Conservation (phyloP, 2,329 filamentous ascomycete species). For the Botrytis squamosa region DNA sequence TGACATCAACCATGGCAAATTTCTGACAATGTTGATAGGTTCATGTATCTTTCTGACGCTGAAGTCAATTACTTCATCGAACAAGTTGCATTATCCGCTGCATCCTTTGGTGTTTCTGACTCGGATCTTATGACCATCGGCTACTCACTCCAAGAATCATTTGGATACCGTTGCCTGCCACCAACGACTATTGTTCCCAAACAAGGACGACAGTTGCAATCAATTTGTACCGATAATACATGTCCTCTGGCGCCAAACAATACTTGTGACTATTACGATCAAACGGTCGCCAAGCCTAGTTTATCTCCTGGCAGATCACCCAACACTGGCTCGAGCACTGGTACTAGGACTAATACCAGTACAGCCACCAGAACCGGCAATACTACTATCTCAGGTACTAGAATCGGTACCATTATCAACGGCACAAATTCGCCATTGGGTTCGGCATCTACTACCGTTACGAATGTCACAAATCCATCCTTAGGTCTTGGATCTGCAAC, state of each 20-base stretch:
- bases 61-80: constrained; percentile 59
- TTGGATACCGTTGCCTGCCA: constrained; percentile 53
- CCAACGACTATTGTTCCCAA: constrained; percentile 46
- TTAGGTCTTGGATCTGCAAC: too few relatives aligned
- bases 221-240: constrained; percentile 53
- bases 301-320: neutral
- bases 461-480: too few relatives aligned
- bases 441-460: too few relatives aligned
- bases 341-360: neutral
- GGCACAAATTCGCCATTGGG: too few relatives aligned
- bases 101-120: constrained; percentile 57
- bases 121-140: constrained; percentile 52
- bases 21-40: constrained; percentile 36
- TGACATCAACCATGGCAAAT: neutral
- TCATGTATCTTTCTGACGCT: constrained; percentile 54
- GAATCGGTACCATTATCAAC: rapidly evolving
- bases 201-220: constrained; percentile 50
- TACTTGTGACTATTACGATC: constrained; percentile 48
- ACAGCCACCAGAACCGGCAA: neutral
- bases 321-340: neutral
- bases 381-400: neutral
- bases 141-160: constrained; percentile 49
- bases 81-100: constrained; percentile 56
- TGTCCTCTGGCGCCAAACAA: constrained; percentile 50
- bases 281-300: constrained; percentile 21